A percentile compares a stretch with the other conserved stretches of the same genome.
These are phyloP conservation scores for Xylariaceae sp. DNA, from an alignment of 2,329 filamentous ascomycete species.

Conservation along the genomic window DNA sequence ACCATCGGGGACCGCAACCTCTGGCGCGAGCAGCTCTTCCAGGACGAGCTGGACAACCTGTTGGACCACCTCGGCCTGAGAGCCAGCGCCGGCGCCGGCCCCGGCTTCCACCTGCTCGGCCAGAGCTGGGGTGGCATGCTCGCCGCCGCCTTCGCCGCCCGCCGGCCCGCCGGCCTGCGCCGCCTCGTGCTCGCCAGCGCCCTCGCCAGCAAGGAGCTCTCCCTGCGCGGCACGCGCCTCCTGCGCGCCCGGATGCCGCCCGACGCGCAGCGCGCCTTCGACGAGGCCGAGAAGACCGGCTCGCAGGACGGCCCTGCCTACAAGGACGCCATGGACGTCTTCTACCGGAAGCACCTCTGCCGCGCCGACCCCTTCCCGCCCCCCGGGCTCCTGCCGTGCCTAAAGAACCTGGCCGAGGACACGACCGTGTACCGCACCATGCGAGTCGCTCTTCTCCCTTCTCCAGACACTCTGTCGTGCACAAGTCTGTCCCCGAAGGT, in stretches of 20 bases:
- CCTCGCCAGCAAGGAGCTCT: background rate
- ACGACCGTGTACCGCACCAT: constrained; percentile 2
- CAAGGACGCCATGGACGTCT: constrained; percentile 4
- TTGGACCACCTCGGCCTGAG: constrained; percentile 1
- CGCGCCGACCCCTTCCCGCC: constrained; percentile 8
- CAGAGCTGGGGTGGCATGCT: constrained; percentile 2
- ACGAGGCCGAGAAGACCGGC: constrained; percentile 5
- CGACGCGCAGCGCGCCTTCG: constrained; percentile 1
- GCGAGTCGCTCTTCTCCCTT: too few relatives aligned
- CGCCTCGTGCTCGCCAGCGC: background rate
- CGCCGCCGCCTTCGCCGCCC: background rate
- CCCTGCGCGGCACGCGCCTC: background rate
- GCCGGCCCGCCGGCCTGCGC: background rate
- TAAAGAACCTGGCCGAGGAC: constrained; percentile 7
- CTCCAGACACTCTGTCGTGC: too few relatives aligned
- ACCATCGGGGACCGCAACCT: background rate
- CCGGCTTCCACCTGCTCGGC: constrained; percentile 1
- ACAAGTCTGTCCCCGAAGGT: too few relatives aligned
- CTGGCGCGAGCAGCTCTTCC: background rate
- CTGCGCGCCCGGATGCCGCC: constrained; percentile 2
- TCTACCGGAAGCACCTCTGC: constrained; percentile 6
- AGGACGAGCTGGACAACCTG: background rate
- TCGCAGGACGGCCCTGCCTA: constrained; percentile 8
- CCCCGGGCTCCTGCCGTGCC: background rate
- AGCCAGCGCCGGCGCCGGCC: background rate